phyloP scores from a whole-genome alignment of 345 rosid species.

The Lagerstroemia speciosa region DNA sequence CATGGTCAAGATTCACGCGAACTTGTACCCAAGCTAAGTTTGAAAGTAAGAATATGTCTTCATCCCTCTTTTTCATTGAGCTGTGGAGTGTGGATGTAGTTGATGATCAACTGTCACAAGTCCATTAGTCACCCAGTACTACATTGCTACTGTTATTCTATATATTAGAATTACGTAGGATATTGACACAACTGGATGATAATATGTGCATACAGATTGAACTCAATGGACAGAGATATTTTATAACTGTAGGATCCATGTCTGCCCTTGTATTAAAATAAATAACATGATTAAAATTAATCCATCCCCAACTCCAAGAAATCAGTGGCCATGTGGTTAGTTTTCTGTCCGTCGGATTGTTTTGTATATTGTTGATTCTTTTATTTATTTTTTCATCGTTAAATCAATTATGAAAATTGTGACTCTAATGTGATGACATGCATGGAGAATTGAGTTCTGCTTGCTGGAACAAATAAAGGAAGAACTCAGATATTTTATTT shows the following conservation, averaged over 20 bases:
- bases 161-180: neutral
- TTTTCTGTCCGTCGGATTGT: neutral
- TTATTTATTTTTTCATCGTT: neutral
- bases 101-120: neutral
- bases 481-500: slow-evolving; percentile 3
- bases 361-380: neutral
- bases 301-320: neutral
- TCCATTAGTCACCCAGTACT: neutral
- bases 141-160: neutral
- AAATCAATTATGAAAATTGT: neutral
- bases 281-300: neutral
- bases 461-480: neutral
- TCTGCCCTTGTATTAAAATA: neutral
- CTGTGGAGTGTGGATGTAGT: neutral
- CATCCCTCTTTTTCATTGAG: slow-evolving; percentile 5
- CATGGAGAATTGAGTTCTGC: neutral
- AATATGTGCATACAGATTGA: neutral
- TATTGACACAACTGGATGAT: neutral
- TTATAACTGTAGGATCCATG: neutral
- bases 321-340: neutral
- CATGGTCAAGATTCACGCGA: slow-evolving; percentile 89
- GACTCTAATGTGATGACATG: neutral
- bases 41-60: slow-evolving; percentile 45
- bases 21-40: slow-evolving; percentile 94
- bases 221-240: neutral